Evolutionary conservation across 768 basidiomycete genomes (phyloP).

Genomic region (Panellus pusillus): DNA sequence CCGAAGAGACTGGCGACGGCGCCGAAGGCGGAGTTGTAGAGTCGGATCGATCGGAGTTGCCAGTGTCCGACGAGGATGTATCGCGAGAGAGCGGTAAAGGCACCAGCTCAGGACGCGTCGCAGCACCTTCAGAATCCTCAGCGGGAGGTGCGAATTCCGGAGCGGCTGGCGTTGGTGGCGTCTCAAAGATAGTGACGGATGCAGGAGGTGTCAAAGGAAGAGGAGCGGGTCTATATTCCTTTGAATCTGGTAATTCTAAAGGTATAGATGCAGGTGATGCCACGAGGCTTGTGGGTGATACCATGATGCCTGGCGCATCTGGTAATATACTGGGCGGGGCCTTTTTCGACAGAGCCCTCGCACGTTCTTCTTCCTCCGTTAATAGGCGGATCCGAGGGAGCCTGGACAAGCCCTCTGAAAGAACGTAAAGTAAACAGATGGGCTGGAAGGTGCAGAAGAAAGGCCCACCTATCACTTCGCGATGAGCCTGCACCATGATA

Average conservation of each 20-base stretch:
- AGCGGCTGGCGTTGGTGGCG: not conserved
- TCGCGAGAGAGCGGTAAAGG: constrained; percentile 8
- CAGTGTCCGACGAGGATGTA: constrained; percentile 2
- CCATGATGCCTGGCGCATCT: constrained; percentile 7
- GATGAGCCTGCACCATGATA: constrained; percentile 81
- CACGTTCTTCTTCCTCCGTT: constrained; percentile 51
- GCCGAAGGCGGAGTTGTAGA: not conserved
- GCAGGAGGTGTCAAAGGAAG: constrained; percentile 16
- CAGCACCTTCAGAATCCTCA: not conserved
- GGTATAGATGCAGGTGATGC: constrained; percentile 1
- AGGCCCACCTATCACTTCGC: constrained; percentile 73
- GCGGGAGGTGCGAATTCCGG: not conserved
- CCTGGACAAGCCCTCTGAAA: constrained; percentile 69
- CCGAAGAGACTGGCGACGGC: constrained; percentile 52
- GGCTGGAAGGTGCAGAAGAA: not conserved
- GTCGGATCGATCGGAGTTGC: not conserved
- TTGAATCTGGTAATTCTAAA: not conserved
- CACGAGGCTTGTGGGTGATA: not conserved
- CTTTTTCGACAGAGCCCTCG: constrained; percentile 28
- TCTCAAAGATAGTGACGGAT: constrained; percentile 4
- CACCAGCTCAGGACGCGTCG: constrained; percentile 9
- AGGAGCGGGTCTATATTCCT: constrained; percentile 5
- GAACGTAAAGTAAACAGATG: not conserved
- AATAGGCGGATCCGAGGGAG: constrained; percentile 75
- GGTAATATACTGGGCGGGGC: constrained; percentile 4